Conservation (phyloP, 805 yeast species). For the Lipomyces spencermartinsiae region DNA sequence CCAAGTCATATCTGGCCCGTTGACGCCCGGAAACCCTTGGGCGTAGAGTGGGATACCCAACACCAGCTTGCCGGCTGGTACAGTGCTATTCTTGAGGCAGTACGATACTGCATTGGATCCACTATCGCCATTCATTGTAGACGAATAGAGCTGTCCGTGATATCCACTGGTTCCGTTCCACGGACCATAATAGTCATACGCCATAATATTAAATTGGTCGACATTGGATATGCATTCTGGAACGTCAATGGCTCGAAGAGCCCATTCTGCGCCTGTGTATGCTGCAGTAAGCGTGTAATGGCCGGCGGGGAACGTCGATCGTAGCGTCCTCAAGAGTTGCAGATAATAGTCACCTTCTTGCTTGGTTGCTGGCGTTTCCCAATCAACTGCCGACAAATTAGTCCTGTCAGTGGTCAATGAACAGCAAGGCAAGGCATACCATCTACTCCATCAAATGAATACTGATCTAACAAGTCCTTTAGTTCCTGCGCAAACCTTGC, state of each 20-base stretch:
- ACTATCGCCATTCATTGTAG: slow-evolving; percentile 53
- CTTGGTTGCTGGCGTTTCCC: slow-evolving; percentile 77
- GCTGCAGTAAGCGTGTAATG: slow-evolving; percentile 24
- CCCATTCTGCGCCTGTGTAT: slow-evolving; percentile 31
- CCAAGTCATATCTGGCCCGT: slow-evolving; percentile 53
- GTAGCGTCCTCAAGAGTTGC: slow-evolving; percentile 51
- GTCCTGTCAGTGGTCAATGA: neutral
- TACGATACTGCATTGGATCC: slow-evolving; percentile 51
- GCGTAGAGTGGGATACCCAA: slow-evolving; percentile 92
- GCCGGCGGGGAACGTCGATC: slow-evolving; percentile 38
- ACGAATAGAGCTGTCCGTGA: slow-evolving; percentile 71
- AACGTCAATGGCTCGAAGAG: slow-evolving; percentile 24
- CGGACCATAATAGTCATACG: slow-evolving; percentile 82
- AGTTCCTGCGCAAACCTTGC: slow-evolving; percentile 57
- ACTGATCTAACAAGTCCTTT: slow-evolving; percentile 53
- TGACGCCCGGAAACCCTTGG: slow-evolving; percentile 54
- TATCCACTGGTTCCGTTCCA: slow-evolving; percentile 71
- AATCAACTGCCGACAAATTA: slow-evolving; percentile 58
- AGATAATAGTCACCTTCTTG: slow-evolving; percentile 56
- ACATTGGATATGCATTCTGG: slow-evolving; percentile 10
- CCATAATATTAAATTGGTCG: slow-evolving; percentile 68
- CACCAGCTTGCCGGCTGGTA: slow-evolving; percentile 59
- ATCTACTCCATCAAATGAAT: slow-evolving; percentile 87
- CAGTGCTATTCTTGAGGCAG: slow-evolving; percentile 51
- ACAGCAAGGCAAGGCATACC: slow-evolving; percentile 27